Evolutionary conservation across 1,284 basidiomycete species (phyloP).

Genomic region (Apiotrichum mycotoxinovorans): DNA sequence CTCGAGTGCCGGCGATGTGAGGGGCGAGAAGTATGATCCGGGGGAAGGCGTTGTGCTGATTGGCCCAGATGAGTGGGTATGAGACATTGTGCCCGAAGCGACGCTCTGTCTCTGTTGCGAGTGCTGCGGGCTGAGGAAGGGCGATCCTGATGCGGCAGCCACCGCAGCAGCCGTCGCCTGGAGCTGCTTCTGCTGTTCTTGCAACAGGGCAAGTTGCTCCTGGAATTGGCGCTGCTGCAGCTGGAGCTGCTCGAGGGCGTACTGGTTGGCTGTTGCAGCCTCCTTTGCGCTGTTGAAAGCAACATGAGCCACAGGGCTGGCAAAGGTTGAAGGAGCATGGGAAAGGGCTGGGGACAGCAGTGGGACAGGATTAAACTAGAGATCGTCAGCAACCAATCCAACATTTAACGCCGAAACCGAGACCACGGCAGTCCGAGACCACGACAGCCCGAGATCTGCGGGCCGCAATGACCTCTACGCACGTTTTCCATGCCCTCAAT

Average conservation of each 20-base stretch:
- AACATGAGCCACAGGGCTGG: conserved; percentile 29
- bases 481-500: conserved; percentile 35
- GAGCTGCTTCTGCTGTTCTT: conserved; percentile 42
- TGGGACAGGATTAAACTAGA: conserved; percentile 35
- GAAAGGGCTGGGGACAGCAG: conserved; percentile 42
- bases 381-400: background rate
- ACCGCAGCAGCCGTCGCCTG: conserved; percentile 43
- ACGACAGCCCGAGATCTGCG: background rate
- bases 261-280: conserved; percentile 14
- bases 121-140: conserved; percentile 20
- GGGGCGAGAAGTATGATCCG: conserved; percentile 56
- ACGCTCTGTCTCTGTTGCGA: conserved; percentile 16
- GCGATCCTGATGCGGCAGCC: conserved; percentile 27
- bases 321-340: conserved; percentile 27
- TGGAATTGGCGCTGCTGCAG: conserved; percentile 46
- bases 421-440: too few relatives aligned
- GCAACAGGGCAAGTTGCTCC: conserved; percentile 40
- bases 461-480: conserved; percentile 11
- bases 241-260: conserved; percentile 42
- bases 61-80: conserved; percentile 15
- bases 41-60: conserved; percentile 27
- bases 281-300: conserved; percentile 16
- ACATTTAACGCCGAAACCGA: background rate
- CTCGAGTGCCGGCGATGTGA: conserved; percentile 58
- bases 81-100: conserved; percentile 20